Evolutionary conservation across 2,329 filamentous ascomycete species (phyloP).

Genomic region (Westerdykella ornata): DNA sequence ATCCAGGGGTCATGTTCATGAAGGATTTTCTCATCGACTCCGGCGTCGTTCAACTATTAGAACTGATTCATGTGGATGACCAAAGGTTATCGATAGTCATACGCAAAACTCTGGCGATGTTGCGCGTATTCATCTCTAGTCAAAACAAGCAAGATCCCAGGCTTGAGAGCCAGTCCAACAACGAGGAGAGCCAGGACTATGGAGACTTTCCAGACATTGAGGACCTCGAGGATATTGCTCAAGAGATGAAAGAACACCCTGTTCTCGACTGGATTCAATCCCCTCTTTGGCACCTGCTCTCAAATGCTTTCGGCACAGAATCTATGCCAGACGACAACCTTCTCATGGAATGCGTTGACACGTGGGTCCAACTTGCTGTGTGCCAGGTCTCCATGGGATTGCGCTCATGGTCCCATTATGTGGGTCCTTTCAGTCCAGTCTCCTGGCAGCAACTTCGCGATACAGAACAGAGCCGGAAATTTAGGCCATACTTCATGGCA

Average conservation of each 20-base stretch:
- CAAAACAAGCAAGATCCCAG: conserved; percentile 5
- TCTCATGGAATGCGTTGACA: conserved; percentile 47
- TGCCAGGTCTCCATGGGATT: conserved; percentile 40
- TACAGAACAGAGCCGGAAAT: conserved; percentile 43
- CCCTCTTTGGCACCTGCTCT: conserved; percentile 49
- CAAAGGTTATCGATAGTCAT: conserved; percentile 42
- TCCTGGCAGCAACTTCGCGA: conserved; percentile 45
- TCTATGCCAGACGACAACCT: conserved; percentile 47
- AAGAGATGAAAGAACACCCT: conserved; percentile 11
- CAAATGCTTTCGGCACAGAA: conserved; percentile 57
- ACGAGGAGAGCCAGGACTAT: conserved; percentile 60
- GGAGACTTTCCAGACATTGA: conserved; percentile 53
- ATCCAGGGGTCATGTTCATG: conserved; percentile 38
- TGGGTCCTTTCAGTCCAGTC: conserved; percentile 48
- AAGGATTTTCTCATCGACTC: conserved; percentile 41
- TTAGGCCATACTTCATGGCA: conserved; percentile 42
- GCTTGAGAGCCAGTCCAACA: conserved; percentile 30
- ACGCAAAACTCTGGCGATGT: conserved; percentile 45
- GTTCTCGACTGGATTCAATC: conserved; percentile 42
- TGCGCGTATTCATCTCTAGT: conserved; percentile 37
- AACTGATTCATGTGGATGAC: conserved; percentile 47
- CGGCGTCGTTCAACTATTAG: conserved; percentile 43
- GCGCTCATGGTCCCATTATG: conserved; percentile 51
- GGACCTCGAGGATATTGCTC: conserved; percentile 36
- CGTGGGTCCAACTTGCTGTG: conserved; percentile 49